Evolutionary conservation across 2,329 filamentous ascomycete species (phyloP).

Genomic region (Xenoacremonium recifei): DNA sequence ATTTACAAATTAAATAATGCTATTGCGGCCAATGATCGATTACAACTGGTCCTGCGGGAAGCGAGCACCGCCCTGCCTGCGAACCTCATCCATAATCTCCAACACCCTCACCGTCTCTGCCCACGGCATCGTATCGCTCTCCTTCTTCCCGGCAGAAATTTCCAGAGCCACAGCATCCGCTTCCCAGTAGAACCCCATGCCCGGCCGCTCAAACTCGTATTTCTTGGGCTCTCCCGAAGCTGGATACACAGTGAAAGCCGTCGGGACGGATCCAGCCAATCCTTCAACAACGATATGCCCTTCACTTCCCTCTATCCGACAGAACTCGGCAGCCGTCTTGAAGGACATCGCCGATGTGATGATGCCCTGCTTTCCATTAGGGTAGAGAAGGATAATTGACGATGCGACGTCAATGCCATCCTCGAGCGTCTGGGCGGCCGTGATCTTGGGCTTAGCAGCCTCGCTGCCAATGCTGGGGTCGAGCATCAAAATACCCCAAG

Average conservation of each 20-base stretch:
- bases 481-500: slow-evolving; percentile 6
- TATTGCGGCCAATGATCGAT: no score
- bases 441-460: not conserved
- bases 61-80: not conserved
- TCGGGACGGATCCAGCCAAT: not conserved
- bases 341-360: not conserved
- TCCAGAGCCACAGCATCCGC: slow-evolving; percentile 1
- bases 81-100: slow-evolving; percentile 2
- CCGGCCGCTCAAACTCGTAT: not conserved
- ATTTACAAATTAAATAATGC: no score
- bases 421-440: not conserved
- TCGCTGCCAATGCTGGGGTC: not conserved
- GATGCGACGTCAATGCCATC: not conserved
- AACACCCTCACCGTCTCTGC: not conserved
- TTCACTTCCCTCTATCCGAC: not conserved
- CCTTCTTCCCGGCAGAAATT: not conserved
- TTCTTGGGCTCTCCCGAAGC: not conserved
- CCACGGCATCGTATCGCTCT: not conserved
- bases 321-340: not conserved
- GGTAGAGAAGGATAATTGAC: not conserved
- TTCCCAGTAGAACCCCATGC: slow-evolving; percentile 1
- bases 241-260: not conserved
- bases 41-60: not conserved
- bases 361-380: not conserved
- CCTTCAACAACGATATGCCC: not conserved